phyloP scores from a whole-genome alignment of 345 rosid genomes.

The Pelargonium nanum region DNA sequence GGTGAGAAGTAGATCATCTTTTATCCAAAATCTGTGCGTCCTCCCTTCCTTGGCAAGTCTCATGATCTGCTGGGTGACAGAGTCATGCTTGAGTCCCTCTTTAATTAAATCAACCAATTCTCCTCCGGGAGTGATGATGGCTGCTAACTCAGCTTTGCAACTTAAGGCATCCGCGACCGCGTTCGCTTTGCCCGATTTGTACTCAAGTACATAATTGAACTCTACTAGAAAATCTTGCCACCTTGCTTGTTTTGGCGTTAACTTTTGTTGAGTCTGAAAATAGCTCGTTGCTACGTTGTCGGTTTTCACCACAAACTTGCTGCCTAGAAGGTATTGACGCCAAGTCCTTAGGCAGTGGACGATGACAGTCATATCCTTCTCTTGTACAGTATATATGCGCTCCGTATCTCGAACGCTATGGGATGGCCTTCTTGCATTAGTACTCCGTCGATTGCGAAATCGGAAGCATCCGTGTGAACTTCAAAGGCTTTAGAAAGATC shows the following conservation, averaged over 20 bases:
- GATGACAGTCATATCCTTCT: background rate
- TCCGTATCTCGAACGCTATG: background rate
- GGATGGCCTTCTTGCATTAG: background rate
- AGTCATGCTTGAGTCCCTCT: background rate
- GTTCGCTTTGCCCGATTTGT: background rate
- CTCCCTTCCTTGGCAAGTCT: background rate
- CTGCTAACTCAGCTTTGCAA: background rate
- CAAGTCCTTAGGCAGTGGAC: background rate
- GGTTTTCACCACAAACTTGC: background rate
- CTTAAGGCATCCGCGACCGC: background rate
- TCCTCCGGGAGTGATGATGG: background rate
- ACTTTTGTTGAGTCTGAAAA: background rate
- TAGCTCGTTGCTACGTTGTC: slow-evolving; percentile 3
- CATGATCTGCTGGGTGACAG: background rate
- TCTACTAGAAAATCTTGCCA: background rate
- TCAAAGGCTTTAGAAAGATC: background rate
- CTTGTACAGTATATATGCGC: slow-evolving; percentile 2
- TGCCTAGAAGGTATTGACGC: slow-evolving; percentile 2
- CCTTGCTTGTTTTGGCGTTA: background rate
- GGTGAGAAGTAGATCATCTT: background rate
- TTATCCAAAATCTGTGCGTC: background rate
- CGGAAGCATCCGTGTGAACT: background rate
- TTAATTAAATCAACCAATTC: background rate
- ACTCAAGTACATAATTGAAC: background rate
- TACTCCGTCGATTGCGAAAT: background rate